A percentile compares a stretch with the other conserved stretches of the same genome.
phyloP scores from a whole-genome alignment of 2,329 filamentous ascomycete species.

The Epichloe uncinata region DNA sequence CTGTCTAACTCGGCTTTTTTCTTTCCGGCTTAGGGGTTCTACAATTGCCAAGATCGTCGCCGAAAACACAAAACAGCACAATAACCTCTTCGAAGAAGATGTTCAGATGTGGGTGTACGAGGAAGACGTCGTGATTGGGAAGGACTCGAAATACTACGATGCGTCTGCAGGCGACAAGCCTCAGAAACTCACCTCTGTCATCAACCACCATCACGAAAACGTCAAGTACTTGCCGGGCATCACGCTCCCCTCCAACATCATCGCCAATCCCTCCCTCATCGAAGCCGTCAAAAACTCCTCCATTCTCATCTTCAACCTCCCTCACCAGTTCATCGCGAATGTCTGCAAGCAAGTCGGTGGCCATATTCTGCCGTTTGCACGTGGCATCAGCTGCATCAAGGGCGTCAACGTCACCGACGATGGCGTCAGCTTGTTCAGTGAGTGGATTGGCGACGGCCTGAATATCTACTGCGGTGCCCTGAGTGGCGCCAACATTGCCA shows the following conservation, averaged over 20 bases:
- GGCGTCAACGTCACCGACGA: constrained; percentile 85
- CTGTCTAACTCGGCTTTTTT: neutral
- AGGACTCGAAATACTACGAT: constrained; percentile 62
- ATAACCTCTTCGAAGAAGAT: constrained; percentile 69
- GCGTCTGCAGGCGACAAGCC: constrained; percentile 46
- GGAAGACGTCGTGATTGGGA: constrained; percentile 66
- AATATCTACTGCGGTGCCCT: constrained; percentile 95
- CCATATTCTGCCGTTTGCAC: constrained; percentile 80
- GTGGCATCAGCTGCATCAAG: constrained; percentile 96
- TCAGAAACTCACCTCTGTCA: constrained; percentile 79
- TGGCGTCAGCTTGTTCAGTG: constrained; percentile 80
- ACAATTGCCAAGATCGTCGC: constrained; percentile 95
- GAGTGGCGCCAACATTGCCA: constrained; percentile 91
- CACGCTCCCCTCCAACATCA: constrained; percentile 64
- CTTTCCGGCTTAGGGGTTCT: constrained; percentile 53
- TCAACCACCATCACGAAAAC: constrained; percentile 92
- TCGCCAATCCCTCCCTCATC: constrained; percentile 69
- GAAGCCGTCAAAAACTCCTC: constrained; percentile 74
- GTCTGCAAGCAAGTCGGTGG: constrained; percentile 76
- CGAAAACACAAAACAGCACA: constrained; percentile 72
- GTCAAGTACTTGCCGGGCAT: constrained; percentile 95
- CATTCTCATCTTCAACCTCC: constrained; percentile 89
- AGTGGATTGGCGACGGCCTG: constrained; percentile 81
- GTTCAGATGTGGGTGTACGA: constrained; percentile 99
- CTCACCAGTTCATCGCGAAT: constrained; percentile 87